Base-by-base conservation (phyloP, 495 filamentous ascomycete genomes). In the Cenococcum geophilum region DNA sequence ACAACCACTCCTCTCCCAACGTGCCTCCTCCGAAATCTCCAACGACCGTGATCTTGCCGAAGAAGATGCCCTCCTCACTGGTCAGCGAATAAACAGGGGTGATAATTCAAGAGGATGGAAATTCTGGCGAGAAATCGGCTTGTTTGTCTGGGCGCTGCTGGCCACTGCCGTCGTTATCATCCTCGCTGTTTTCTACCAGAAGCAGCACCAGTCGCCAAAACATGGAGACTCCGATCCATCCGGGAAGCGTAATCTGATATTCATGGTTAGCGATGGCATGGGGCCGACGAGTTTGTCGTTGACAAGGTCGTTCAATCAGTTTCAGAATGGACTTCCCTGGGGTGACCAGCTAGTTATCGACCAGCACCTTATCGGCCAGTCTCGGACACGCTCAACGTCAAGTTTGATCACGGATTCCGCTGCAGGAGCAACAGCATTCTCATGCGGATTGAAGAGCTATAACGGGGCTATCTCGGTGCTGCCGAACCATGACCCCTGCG, bases 251-350 rank as follows among this genome's bases (percentile, higher is more conserved):
- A 98, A 97, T 70, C 74, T 97, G 42, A 86, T 98, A 61, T 97
- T 98, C 78, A 97, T 98, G 95, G 95, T 98, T 9, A 95, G 89
- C 0, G 93, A 98, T 70, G 93, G 92, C 58, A 97, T 98, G 95
- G 93, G 93, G 0, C 93, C 93, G 2, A 89, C 92, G 21, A 92
- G 89, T 71, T 79, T 97, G 23, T 83, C 83, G 12, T 73, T 97
- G 70, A 96, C 95, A 5, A 79, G 93, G 50, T 84, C 82, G 69
- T 97, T 89, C 76, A 79, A 83, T 32, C 93, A 98, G 72, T 76
- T 79, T 36, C 71, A 76, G n/a, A 77, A 85, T 36, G 83, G 81
- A 12, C 76, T 92, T 16, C 85, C 88, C 3, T 76, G 80, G 58
- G 83, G 85, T 58, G 81, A 95, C 63, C 84, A 80, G 5, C 79